Conservation (phyloP, 163 green algal genomes). For the Chlorella variabilis region DNA sequence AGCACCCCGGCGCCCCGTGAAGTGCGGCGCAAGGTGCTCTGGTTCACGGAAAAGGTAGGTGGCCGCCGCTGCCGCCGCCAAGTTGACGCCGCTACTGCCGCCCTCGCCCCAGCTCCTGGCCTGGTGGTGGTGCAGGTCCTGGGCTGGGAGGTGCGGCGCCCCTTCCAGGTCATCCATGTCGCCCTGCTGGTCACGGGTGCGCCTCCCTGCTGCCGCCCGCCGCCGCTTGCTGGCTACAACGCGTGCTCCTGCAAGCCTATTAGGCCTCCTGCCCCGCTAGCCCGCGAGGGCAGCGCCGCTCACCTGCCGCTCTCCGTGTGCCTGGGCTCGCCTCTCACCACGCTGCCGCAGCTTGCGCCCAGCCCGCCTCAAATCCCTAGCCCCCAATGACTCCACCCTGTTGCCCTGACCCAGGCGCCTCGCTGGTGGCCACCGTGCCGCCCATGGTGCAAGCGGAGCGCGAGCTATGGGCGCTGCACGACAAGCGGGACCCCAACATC, state of each 20-base stretch:
- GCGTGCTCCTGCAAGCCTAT: too few relatives aligned
- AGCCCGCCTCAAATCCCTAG: too few relatives aligned
- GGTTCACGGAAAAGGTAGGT: conserved; percentile 6
- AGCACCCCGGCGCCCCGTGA: conserved; percentile 19
- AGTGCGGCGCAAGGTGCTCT: not conserved
- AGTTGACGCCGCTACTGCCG: not conserved
- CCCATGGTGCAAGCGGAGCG: conserved; percentile 10
- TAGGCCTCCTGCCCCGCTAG: not conserved
- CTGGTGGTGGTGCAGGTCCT: conserved; percentile 11
- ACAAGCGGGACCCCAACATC: conserved; percentile 22
- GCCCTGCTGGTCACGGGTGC: conserved; percentile 9
- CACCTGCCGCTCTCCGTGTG: too few relatives aligned
- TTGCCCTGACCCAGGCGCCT: not conserved
- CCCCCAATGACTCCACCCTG: not conserved
- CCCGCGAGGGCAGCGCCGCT: conserved; percentile 1
- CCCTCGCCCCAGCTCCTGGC: not conserved
- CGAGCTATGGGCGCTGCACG: not conserved
- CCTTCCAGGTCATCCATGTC: conserved; percentile 23
- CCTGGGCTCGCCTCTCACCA: too few relatives aligned
- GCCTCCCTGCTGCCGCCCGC: too few relatives aligned
- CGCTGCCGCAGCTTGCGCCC: too few relatives aligned
- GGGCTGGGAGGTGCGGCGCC: conserved; percentile 10
- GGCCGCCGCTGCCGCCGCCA: not conserved
- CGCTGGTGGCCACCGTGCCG: not conserved
- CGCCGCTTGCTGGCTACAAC: not conserved